These are phyloP conservation scores for Luffa aegyptiaca DNA, from an alignment of 306 rosid genomes.

Conservation along the genomic window DNA sequence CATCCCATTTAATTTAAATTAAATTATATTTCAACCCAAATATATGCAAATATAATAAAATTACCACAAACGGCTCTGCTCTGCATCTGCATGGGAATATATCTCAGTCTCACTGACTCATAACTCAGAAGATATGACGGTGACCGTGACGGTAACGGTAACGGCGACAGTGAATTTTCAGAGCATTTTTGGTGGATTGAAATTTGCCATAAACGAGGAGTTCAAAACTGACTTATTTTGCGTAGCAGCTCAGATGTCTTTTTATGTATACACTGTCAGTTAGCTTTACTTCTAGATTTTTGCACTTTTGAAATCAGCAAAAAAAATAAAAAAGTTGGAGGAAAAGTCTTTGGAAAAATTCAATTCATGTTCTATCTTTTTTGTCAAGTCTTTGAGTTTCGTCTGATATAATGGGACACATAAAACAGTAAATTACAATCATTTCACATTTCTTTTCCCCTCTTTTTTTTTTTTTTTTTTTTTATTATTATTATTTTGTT, in stretches of 20 bases:
- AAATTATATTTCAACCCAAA: neutral
- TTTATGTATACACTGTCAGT: neutral
- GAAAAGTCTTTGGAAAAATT: neutral
- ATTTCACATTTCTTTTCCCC: neutral
- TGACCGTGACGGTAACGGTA: neutral
- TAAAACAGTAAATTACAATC: slow-evolving; percentile 4
- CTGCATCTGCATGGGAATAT: neutral
- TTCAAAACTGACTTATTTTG: neutral
- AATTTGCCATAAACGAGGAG: neutral
- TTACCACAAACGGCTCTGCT: neutral
- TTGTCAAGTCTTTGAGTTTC: neutral
- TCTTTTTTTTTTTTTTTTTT: neutral
- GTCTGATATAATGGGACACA: neutral
- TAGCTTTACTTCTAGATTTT: neutral
- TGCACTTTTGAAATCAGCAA: neutral
- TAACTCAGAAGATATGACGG: neutral
- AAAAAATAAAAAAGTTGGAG: neutral
- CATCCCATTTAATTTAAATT: neutral
- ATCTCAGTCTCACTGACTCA: neutral
- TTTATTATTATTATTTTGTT: neutral
- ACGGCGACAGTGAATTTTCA: neutral
- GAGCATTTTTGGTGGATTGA: neutral
- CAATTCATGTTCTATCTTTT: neutral
- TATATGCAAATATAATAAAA: neutral
- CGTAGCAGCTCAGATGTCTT: neutral